Conservation (phyloP, 441 rosid species). For the Dalechampia spathulata region DNA sequence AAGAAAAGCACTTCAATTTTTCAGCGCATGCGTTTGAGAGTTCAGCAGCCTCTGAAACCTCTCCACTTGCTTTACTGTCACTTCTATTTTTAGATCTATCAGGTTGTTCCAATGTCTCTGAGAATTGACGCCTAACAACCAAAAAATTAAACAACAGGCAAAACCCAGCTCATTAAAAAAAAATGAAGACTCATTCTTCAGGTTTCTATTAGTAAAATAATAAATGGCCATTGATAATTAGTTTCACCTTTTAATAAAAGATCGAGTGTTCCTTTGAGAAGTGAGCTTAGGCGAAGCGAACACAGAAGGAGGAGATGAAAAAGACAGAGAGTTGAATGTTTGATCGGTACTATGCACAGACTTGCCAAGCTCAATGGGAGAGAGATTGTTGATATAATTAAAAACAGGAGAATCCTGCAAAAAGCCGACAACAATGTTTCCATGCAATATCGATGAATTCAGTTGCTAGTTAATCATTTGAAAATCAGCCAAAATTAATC, state of each 20-base stretch:
- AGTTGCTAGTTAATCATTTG: too few relatives aligned
- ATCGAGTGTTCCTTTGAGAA: conserved; percentile 49
- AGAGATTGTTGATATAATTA: conserved; percentile 74
- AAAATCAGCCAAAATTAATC: too few relatives aligned
- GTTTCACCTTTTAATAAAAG: conserved; percentile 45
- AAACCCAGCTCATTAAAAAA: too few relatives aligned
- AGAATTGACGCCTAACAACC: conserved; percentile 34
- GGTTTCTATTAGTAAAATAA: too few relatives aligned
- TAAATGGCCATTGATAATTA: too few relatives aligned
- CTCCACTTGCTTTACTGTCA: conserved; percentile 19
- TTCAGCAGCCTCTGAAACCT: conserved; percentile 19
- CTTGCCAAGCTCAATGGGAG: conserved; percentile 74
- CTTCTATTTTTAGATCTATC: conserved; percentile 23
- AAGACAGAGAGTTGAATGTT: conserved; percentile 52
- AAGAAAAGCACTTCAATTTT: conserved; percentile 2
- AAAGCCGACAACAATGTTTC: too few relatives aligned
- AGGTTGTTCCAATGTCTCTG: conserved; percentile 35
- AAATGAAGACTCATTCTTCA: too few relatives aligned
- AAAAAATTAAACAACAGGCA: background rate
- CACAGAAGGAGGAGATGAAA: conserved; percentile 67
- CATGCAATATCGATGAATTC: too few relatives aligned
- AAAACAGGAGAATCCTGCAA: conserved; percentile 92
- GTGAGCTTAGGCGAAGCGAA: conserved; percentile 78
- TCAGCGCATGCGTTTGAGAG: conserved; percentile 17
- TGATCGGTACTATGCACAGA: conserved; percentile 40